Conservation (phyloP, 768 basidiomycete genomes). For the Serendipita sp. region DNA sequence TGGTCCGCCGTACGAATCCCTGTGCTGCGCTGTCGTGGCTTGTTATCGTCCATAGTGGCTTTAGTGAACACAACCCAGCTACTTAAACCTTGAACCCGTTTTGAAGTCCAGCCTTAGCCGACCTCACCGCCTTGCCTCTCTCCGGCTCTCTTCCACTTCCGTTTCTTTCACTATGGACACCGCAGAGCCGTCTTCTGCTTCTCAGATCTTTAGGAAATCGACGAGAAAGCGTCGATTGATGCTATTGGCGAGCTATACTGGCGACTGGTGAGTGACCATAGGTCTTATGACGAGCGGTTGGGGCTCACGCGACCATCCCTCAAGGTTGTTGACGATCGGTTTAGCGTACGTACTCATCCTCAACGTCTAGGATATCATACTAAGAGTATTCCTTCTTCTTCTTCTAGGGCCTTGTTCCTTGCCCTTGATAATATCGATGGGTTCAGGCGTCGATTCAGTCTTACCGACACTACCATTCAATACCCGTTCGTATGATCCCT, state of each 20-base stretch:
- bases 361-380: neutral
- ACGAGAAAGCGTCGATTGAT: neutral
- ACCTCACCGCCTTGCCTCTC: too few species aligned
- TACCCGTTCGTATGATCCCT: conserved; percentile 32
- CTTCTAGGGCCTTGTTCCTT: conserved; percentile 40
- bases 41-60: too few species aligned
- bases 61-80: too few species aligned
- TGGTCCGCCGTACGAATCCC: too few species aligned
- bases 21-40: too few species aligned
- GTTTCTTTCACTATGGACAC: neutral
- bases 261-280: neutral
- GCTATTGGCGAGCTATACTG: neutral
- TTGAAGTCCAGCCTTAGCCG: too few species aligned
- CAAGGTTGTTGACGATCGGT: conserved; percentile 49
- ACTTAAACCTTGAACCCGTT: too few species aligned
- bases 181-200: neutral
- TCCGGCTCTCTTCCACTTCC: too few species aligned
- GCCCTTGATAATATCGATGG: conserved; percentile 49
- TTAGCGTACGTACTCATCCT: conserved; percentile 38
- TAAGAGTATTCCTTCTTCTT: neutral
- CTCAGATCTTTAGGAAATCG: neutral
- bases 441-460: conserved; percentile 61
- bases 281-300: neutral
- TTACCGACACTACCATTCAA: conserved; percentile 29
- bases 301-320: neutral